Conservation (phyloP, 306 rosid genomes). For the Ochetophila trinervis region DNA sequence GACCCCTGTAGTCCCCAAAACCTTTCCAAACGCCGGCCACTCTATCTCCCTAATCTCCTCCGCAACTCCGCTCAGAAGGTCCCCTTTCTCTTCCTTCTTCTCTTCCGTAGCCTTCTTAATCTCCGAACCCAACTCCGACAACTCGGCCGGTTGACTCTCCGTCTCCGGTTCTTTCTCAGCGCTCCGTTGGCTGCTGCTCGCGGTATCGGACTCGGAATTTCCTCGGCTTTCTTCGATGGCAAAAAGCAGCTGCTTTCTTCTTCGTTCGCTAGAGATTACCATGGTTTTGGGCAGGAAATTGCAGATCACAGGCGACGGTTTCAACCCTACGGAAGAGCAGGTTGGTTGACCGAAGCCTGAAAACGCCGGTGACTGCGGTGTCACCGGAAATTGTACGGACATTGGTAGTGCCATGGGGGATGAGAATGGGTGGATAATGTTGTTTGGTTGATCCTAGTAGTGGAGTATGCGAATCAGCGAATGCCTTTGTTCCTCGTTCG, state of each 20-base stretch:
- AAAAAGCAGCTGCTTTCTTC: not conserved
- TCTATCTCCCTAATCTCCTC: slow-evolving; percentile 74
- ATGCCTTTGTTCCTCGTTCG: not conserved
- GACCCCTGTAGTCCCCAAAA: slow-evolving; percentile 81
- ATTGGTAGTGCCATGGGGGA: slow-evolving; percentile 27
- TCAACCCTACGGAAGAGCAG: slow-evolving; percentile 2
- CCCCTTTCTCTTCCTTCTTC: slow-evolving; percentile 47
- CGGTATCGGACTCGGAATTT: slow-evolving; percentile 39
- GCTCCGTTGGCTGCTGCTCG: slow-evolving; percentile 3
- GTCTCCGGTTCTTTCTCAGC: slow-evolving; percentile 15
- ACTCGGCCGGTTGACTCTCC: slow-evolving; percentile 20
- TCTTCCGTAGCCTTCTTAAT: slow-evolving; percentile 75
- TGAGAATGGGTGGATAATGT: slow-evolving; percentile 19
- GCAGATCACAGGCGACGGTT: slow-evolving; percentile 7
- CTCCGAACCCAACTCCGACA: slow-evolving; percentile 55
- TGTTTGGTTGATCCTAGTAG: too few species aligned
- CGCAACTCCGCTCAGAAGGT: slow-evolving; percentile 59
- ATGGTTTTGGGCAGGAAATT: not conserved
- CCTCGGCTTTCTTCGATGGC: slow-evolving; percentile 50
- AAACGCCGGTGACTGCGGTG: slow-evolving; percentile 20
- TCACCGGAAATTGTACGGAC: slow-evolving; percentile 15
- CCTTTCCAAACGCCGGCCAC: slow-evolving; percentile 86
- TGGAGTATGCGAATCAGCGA: too few species aligned
- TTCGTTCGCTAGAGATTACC: slow-evolving; percentile 11
- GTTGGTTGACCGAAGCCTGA: slow-evolving; percentile 2